Evolutionary conservation across 768 basidiomycete genomes (phyloP), one percentile per base, ranked within the genome.

Genomic region (Suillus ampliporus): DNA sequence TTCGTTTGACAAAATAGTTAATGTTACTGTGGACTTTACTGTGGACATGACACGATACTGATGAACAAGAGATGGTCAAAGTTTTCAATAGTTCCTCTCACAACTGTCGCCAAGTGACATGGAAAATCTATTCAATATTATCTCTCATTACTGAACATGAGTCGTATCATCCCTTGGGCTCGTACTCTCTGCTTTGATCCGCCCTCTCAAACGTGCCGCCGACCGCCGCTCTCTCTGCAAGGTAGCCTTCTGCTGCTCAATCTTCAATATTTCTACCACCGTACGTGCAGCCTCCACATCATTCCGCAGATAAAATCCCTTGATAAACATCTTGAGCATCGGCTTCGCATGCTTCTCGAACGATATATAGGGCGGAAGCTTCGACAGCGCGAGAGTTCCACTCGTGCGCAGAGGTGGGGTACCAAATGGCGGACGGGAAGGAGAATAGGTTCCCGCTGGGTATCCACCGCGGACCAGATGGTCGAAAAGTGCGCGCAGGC

Each of bases 261-360:
- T 79, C 64, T 83, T 85, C 68, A 90, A 67, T 61, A 90, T 86
- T 23, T 80, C 83, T 26, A 88, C 67, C 23, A 90, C 80, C 48
- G 65, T 79, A 69, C 80, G 77, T 28, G 86, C 89, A 44, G 85
- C 86, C 13, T 71, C 72, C 8, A 70, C 64, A 70, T 94, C 91
- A 23, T 81, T 81, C 34, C 86, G 76, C 46, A 78, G 57, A 70
- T 85, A 82, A 65, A 92, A 82, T 15, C 85, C 86, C 68, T 83
- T 86, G 68, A 90, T 84, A 74, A 93, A 87, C 85, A 87, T 87
- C 78, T 82, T 88, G 73, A 88, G 89, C 73, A 93, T 69, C 46
- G 91, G 91, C 61, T 79, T 77, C n/a, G 86, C 80, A 70, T 92
- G 89, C 61, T 76, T 79, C 61, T 79, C 77, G 59, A 87, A 89